These are phyloP conservation scores for Xylaria castorea DNA, from an alignment of 495 filamentous ascomycete genomes.

Conservation along the genomic window DNA sequence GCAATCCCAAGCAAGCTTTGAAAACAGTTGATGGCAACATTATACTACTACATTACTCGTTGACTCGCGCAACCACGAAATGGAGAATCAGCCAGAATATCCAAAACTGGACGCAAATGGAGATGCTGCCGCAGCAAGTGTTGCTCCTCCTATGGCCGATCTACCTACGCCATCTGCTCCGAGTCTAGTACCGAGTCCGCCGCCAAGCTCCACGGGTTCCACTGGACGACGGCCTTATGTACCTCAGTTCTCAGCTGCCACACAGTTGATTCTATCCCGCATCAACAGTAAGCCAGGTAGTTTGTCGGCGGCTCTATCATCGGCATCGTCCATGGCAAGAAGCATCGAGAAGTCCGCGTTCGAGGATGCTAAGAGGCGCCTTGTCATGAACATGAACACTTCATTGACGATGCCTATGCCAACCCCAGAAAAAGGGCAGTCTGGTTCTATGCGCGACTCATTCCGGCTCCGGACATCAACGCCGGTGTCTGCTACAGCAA, in stretches of 20 bases:
- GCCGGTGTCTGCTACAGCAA: neutral
- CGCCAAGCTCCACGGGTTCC: slow-evolving; percentile 32
- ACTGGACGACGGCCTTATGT: slow-evolving; percentile 48
- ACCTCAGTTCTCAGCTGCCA: slow-evolving; percentile 61
- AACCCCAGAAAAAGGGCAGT: slow-evolving; percentile 29
- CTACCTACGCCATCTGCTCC: neutral
- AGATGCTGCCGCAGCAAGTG: neutral
- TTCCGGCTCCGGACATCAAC: slow-evolving; percentile 37
- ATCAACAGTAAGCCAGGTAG: slow-evolving; percentile 52
- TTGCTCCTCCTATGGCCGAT: slow-evolving; percentile 6
- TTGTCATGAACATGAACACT: slow-evolving; percentile 58
- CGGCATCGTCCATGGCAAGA: slow-evolving; percentile 35
- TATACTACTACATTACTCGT: neutral
- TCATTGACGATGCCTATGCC: slow-evolving; percentile 55
- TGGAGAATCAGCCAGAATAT: slow-evolving; percentile 5
- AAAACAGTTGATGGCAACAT: neutral
- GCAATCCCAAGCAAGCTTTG: neutral
- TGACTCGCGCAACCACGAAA: slow-evolving; percentile 8
- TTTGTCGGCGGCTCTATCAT: slow-evolving; percentile 45
- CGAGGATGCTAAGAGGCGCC: slow-evolving; percentile 55
- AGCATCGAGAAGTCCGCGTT: slow-evolving; percentile 48
- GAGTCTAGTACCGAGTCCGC: slow-evolving; percentile 31
- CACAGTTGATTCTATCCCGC: slow-evolving; percentile 63
- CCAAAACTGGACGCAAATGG: neutral
- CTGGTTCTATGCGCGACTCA: slow-evolving; percentile 28